Conservation (phyloP, 2,329 filamentous ascomycete species). For the Exophiala phaeomuriformis region DNA sequence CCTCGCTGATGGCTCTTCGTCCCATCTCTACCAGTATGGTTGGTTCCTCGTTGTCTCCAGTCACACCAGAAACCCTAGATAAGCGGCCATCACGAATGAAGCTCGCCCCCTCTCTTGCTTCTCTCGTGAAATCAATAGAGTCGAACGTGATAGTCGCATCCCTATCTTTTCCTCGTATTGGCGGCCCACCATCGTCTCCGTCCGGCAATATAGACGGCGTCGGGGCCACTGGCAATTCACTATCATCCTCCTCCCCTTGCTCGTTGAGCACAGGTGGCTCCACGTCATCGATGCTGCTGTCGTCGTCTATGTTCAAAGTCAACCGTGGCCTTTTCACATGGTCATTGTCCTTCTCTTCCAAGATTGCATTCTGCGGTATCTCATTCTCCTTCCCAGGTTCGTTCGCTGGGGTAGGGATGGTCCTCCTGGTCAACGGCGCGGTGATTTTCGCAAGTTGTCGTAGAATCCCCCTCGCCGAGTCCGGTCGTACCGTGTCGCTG, state of each 20-base stretch:
- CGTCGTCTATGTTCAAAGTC: conserved; percentile 38
- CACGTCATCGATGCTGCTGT: conserved; percentile 35
- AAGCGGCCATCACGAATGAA: conserved; percentile 21
- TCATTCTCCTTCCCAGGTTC: conserved; percentile 29
- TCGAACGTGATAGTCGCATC: conserved; percentile 23
- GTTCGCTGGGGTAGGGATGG: conserved; percentile 42
- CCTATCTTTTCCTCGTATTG: neutral
- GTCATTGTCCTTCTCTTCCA: conserved; percentile 37
- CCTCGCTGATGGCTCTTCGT: conserved; percentile 35
- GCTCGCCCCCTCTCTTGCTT: neutral
- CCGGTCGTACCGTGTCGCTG: conserved; percentile 36
- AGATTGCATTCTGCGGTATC: neutral
- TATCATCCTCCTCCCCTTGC: conserved; percentile 40
- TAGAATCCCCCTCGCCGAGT: conserved; percentile 50
- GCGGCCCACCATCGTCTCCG: conserved; percentile 13
- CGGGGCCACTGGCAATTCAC: conserved; percentile 32
- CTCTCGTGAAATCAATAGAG: conserved; percentile 19
- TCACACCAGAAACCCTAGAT: conserved; percentile 37
- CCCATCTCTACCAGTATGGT: conserved; percentile 36
- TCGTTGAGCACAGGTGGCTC: conserved; percentile 39
- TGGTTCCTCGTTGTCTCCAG: conserved; percentile 31
- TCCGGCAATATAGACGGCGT: conserved; percentile 24
- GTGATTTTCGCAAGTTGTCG: conserved; percentile 49
- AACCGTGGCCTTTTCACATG: conserved; percentile 37
- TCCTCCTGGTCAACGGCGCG: conserved; percentile 42